These are phyloP conservation scores for Cucumis melo DNA, from an alignment of 306 rosid species.

Conservation along the genomic window DNA sequence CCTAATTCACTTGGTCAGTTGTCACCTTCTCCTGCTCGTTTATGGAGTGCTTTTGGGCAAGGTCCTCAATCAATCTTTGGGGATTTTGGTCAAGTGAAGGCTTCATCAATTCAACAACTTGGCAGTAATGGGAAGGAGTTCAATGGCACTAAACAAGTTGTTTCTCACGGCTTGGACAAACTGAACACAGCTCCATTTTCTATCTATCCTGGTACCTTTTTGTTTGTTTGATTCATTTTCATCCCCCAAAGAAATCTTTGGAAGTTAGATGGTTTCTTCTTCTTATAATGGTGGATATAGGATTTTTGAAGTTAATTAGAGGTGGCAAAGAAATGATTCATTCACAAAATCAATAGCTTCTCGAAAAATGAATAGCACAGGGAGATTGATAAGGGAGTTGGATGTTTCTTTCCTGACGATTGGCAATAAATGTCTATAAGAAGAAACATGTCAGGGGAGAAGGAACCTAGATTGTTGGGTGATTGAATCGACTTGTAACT, in stretches of 20 bases:
- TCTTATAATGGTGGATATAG: not conserved
- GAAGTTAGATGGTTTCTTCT: too few relatives aligned
- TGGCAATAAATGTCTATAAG: not conserved
- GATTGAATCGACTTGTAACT: not conserved
- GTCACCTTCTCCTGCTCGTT: slow-evolving; percentile 40
- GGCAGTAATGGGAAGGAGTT: slow-evolving; percentile 32
- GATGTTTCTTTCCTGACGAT: not conserved
- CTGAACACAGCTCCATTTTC: slow-evolving; percentile 48
- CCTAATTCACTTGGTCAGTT: slow-evolving; percentile 40
- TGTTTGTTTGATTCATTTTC: not conserved
- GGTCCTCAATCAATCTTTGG: slow-evolving; percentile 36
- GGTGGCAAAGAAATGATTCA: not conserved
- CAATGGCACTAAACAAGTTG: slow-evolving; percentile 29
- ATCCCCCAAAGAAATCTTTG: not conserved
- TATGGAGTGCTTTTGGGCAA: slow-evolving; percentile 55
- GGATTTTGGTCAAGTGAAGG: slow-evolving; percentile 51
- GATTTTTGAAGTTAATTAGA: not conserved
- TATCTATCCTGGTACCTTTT: slow-evolving; percentile 56
- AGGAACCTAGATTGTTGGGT: not conserved
- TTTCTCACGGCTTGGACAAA: slow-evolving; percentile 42
- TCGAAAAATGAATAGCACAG: not conserved
- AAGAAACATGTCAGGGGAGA: not conserved
- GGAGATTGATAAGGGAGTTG: not conserved
- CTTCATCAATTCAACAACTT: slow-evolving; percentile 41
- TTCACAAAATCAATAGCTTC: not conserved